Conservation (phyloP, 768 basidiomycete genomes). For the Coprinellus micaceus region DNA sequence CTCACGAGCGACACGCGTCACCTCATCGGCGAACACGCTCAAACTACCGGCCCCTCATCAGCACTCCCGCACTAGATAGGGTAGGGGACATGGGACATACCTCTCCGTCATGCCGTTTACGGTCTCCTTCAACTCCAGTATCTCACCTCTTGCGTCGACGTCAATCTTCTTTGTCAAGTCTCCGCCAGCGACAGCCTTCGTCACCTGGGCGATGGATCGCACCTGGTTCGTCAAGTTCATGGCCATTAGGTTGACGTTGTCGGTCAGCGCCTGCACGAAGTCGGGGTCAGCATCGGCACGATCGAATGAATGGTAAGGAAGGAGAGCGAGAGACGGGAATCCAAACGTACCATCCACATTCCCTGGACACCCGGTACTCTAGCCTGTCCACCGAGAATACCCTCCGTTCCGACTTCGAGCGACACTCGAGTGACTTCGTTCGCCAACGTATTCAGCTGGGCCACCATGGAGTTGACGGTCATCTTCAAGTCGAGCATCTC, state of each 20-base stretch:
- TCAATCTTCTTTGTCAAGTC: slow-evolving; percentile 92
- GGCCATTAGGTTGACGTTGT: slow-evolving; percentile 87
- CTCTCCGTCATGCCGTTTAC: slow-evolving; percentile 95
- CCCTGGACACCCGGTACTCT: slow-evolving; percentile 89
- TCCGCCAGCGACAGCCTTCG: slow-evolving; percentile 90
- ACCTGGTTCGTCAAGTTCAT: slow-evolving; percentile 91
- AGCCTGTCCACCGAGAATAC: slow-evolving; percentile 92
- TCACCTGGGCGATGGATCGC: slow-evolving; percentile 82
- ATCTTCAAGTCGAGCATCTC: slow-evolving; percentile 90
- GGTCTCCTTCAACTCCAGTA: slow-evolving; percentile 84
- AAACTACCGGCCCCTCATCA: slow-evolving; percentile 20
- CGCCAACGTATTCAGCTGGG: slow-evolving; percentile 56
- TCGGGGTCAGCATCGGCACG: background rate
- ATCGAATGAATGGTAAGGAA: background rate
- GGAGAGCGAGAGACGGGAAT: background rate
- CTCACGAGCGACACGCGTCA: slow-evolving; percentile 83
- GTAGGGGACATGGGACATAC: slow-evolving; percentile 5
- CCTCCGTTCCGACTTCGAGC: slow-evolving; percentile 89
- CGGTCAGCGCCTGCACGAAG: slow-evolving; percentile 48
- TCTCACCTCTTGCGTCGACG: slow-evolving; percentile 90
- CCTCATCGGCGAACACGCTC: slow-evolving; percentile 82
- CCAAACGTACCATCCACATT: slow-evolving; percentile 74
- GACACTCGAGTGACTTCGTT: slow-evolving; percentile 89
- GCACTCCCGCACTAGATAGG: background rate
- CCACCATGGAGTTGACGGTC: slow-evolving; percentile 35